Evolutionary conservation across 2,329 filamentous ascomycete genomes (phyloP).

Genomic region (Trichoderma oligosporum): DNA sequence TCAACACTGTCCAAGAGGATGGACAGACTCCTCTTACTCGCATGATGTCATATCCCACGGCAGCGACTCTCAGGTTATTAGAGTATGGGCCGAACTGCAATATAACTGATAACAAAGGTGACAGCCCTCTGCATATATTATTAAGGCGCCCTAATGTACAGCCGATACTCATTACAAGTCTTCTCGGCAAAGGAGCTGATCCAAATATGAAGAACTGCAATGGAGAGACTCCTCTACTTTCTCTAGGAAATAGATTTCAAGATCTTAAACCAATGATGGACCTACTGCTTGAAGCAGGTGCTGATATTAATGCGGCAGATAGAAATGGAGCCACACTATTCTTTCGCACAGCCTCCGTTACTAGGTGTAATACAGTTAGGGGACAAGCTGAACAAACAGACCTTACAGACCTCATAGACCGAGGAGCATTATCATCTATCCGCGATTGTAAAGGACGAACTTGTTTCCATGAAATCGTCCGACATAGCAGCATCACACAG

Average conservation of each 20-base stretch:
- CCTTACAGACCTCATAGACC: conserved; percentile 18
- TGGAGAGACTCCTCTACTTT: conserved; percentile 22
- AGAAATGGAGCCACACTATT: conserved; percentile 21
- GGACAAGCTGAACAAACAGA: not conserved
- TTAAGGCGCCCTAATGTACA: not conserved
- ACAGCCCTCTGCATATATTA: conserved; percentile 23
- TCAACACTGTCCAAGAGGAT: conserved; percentile 24
- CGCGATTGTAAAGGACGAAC: conserved; percentile 23
- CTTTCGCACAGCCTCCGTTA: conserved; percentile 4
- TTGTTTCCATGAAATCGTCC: conserved; percentile 21
- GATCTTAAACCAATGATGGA: not conserved
- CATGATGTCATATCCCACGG: not conserved
- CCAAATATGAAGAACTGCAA: conserved; percentile 22
- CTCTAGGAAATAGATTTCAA: not conserved
- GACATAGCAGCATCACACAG: not conserved
- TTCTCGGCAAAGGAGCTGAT: conserved; percentile 24
- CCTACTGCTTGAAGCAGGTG: conserved; percentile 22
- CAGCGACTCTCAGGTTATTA: conserved; percentile 11
- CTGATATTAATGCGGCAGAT: conserved; percentile 24
- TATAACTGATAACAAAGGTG: conserved; percentile 22
- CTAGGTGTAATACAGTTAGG: not conserved
- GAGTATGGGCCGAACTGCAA: conserved; percentile 24
- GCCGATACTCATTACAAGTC: not conserved
- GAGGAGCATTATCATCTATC: conserved; percentile 19
- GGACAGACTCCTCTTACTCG: conserved; percentile 26